Conservation (phyloP, 208 protist species). For the Trypanosoma mega region DNA sequence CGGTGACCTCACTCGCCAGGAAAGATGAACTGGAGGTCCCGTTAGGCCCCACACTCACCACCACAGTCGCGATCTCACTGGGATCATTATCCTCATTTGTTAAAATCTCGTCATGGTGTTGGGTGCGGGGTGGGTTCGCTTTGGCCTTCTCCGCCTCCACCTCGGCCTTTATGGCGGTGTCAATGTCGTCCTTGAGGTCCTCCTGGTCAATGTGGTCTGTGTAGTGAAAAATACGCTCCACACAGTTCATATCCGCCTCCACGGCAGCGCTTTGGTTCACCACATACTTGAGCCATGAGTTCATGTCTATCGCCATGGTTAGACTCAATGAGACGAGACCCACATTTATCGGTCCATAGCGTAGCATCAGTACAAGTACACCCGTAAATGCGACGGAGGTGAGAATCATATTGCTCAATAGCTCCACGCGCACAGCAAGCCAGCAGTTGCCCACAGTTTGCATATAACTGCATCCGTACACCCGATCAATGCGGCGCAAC, state of each 20-base stretch:
- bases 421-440: slow-evolving; percentile 89
- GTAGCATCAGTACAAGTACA: slow-evolving; percentile 37
- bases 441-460: slow-evolving; percentile 75
- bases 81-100: background rate
- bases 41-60: background rate
- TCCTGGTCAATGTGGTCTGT: slow-evolving; percentile 65
- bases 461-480: slow-evolving; percentile 52
- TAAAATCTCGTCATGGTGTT: too few relatives aligned
- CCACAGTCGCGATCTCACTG: background rate
- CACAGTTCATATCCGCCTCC: slow-evolving; percentile 86
- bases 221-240: slow-evolving; percentile 84
- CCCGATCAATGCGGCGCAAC: slow-evolving; percentile 45
- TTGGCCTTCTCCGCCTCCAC: too few relatives aligned
- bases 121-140: too few relatives aligned
- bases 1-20: background rate
- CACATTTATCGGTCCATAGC: slow-evolving; percentile 21
- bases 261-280: slow-evolving; percentile 48
- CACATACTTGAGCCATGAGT: slow-evolving; percentile 49
- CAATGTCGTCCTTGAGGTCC: slow-evolving; percentile 26
- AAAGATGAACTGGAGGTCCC: background rate
- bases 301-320: slow-evolving; percentile 63
- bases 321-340: slow-evolving; percentile 68
- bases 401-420: slow-evolving; percentile 76
- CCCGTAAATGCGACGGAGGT: slow-evolving; percentile 46
- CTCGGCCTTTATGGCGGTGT: slow-evolving; percentile 6